These are phyloP conservation scores for Blechomonas ayalai DNA, from an alignment of 208 protist species.

Conservation along the genomic window DNA sequence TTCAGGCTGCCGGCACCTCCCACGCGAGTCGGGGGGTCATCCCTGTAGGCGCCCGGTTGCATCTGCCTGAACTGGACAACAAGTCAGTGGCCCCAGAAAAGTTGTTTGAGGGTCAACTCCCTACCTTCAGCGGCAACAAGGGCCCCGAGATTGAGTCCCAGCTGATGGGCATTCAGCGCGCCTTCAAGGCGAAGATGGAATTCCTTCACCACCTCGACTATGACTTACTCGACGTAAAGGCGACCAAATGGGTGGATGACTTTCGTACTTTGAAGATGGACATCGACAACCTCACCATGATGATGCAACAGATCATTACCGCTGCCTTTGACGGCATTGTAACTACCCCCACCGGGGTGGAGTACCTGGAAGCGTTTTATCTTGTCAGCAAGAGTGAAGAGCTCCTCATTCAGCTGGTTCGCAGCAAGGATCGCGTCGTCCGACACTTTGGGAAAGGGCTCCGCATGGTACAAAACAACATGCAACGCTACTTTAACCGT, in stretches of 20 bases:
- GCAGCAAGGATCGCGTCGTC: slow-evolving; percentile 89
- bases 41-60: slow-evolving; percentile 26
- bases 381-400: slow-evolving; percentile 92
- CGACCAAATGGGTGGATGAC: slow-evolving; percentile 96
- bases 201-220: slow-evolving; percentile 90
- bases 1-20: not conserved
- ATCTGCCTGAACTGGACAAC: slow-evolving; percentile 65
- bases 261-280: slow-evolving; percentile 94
- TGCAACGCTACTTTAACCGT: slow-evolving; percentile 88
- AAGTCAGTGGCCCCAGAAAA: slow-evolving; percentile 16
- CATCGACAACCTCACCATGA: slow-evolving; percentile 95
- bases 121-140: slow-evolving; percentile 92
- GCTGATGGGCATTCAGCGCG: slow-evolving; percentile 93
- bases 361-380: slow-evolving; percentile 96
- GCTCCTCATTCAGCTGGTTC: slow-evolving; percentile 90
- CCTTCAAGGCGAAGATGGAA: slow-evolving; percentile 90
- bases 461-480: slow-evolving; percentile 82
- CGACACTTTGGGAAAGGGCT: slow-evolving; percentile 79
- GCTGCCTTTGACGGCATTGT: slow-evolving; percentile 92
- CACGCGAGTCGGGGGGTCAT: slow-evolving; percentile 10
- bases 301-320: slow-evolving; percentile 96
- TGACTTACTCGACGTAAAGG: slow-evolving; percentile 97
- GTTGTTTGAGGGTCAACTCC: slow-evolving; percentile 71
- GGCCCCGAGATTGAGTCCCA: slow-evolving; percentile 93
- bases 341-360: slow-evolving; percentile 85